These are phyloP conservation scores for Cercospora berteroae DNA, from an alignment of 2,329 filamentous ascomycete genomes.

Conservation along the genomic window DNA sequence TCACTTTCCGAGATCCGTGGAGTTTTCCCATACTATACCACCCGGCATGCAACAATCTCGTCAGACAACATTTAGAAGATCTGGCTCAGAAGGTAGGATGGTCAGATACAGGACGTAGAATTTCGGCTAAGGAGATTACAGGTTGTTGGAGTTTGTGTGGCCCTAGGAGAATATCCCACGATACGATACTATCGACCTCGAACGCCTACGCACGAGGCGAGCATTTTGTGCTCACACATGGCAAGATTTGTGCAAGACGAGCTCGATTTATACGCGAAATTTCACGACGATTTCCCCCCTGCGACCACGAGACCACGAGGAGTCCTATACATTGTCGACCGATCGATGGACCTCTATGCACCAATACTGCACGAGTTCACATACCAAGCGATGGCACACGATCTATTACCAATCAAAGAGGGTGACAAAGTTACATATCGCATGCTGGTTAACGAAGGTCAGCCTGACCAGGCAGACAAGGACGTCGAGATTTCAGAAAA, in stretches of 20 bases:
- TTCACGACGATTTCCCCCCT: slow-evolving; percentile 80
- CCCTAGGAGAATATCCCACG: slow-evolving; percentile 88
- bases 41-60: slow-evolving; percentile 79
- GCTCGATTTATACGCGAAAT: slow-evolving; percentile 83
- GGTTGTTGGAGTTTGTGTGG: slow-evolving; percentile 84
- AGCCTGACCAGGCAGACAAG: slow-evolving; percentile 69
- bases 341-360: slow-evolving; percentile 86
- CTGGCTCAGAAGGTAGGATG: slow-evolving; percentile 76
- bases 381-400: slow-evolving; percentile 97
- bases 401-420: slow-evolving; percentile 83
- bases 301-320: slow-evolving; percentile 74
- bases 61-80: slow-evolving; percentile 77
- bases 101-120: too few species aligned
- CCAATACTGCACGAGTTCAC: slow-evolving; percentile 94
- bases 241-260: slow-evolving; percentile 90
- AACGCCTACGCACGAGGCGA: slow-evolving; percentile 77
- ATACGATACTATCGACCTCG: slow-evolving; percentile 85
- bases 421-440: slow-evolving; percentile 84
- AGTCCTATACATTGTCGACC: slow-evolving; percentile 81
- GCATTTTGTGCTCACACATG: slow-evolving; percentile 80
- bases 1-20: slow-evolving; percentile 92
- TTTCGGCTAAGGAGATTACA: slow-evolving; percentile 37
- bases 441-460: slow-evolving; percentile 73
- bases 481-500: slow-evolving; percentile 89
- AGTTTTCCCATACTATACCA: slow-evolving; percentile 94